A percentile compares a stretch with the other conserved stretches of the same genome.
Evolutionary conservation across 2,329 filamentous ascomycete species (phyloP).

Genomic region (Ophiocordyceps camponoti-floridani): DNA sequence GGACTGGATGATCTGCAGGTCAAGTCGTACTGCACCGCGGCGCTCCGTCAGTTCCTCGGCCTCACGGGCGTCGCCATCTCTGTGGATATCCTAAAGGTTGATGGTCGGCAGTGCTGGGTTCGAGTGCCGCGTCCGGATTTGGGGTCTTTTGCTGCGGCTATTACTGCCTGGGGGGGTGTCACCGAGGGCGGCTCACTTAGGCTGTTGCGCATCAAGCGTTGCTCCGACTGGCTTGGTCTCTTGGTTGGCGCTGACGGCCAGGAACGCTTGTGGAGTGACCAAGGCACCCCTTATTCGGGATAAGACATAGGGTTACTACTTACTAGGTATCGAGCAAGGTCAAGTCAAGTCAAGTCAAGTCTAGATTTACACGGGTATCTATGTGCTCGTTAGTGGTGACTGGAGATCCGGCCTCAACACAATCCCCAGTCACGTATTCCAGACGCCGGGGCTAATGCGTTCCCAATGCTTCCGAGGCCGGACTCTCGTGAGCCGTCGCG

Average conservation of each 20-base stretch:
- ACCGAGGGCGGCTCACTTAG: slow-evolving; percentile 23
- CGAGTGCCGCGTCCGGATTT: slow-evolving; percentile 45
- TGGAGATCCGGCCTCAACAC: slow-evolving; percentile 1
- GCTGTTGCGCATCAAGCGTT: slow-evolving; percentile 35
- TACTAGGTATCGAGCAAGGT: background rate
- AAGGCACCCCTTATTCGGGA: slow-evolving; percentile 4
- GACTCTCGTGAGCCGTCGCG: background rate
- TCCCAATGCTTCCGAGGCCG: slow-evolving; percentile 3
- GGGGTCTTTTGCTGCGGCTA: slow-evolving; percentile 40
- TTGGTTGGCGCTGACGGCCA: slow-evolving; percentile 31
- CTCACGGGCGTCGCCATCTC: slow-evolving; percentile 47
- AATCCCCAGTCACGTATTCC: slow-evolving; percentile 1
- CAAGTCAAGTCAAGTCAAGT: slow-evolving; percentile 1
- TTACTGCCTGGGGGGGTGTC: slow-evolving; percentile 44
- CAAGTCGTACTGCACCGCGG: slow-evolving; percentile 42
- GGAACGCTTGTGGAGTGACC: slow-evolving; percentile 27
- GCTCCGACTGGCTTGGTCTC: slow-evolving; percentile 45
- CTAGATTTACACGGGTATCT: slow-evolving; percentile 6
- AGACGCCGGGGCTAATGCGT: slow-evolving; percentile 4
- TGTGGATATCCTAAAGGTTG: slow-evolving; percentile 50
- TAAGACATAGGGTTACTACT: slow-evolving; percentile 1
- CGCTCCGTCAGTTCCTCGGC: slow-evolving; percentile 53
- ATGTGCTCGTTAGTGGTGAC: slow-evolving; percentile 1
- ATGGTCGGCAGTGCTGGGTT: slow-evolving; percentile 40
- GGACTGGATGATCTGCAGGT: slow-evolving; percentile 43